phyloP scores from a whole-genome alignment of 306 rosid species.

The Alnus glutinosa region DNA sequence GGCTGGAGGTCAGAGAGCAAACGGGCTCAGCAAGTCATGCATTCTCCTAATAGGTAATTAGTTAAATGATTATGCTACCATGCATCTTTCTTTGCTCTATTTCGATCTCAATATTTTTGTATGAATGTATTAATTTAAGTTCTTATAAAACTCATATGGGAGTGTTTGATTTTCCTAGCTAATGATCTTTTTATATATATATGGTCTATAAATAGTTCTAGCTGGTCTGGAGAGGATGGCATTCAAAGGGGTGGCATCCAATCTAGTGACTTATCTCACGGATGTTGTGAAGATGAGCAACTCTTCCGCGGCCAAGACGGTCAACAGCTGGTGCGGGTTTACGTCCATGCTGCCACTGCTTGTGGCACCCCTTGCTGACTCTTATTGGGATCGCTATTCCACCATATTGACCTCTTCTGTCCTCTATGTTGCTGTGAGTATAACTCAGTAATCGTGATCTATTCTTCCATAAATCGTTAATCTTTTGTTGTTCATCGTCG shows the following conservation, averaged over 20 bases:
- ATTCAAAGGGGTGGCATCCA: conserved; percentile 88
- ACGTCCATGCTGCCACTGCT: conserved; percentile 84
- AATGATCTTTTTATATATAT: neutral
- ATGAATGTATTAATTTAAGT: neutral
- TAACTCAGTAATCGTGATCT: neutral
- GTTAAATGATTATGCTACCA: too few species aligned
- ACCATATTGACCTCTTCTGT: conserved; percentile 66
- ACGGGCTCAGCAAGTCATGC: conserved; percentile 62
- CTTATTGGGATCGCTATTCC: conserved; percentile 76
- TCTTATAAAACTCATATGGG: neutral
- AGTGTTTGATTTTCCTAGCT: neutral
- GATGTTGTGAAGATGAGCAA: conserved; percentile 81
- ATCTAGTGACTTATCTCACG: conserved; percentile 75
- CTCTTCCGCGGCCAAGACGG: conserved; percentile 90
- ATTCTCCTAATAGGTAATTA: conserved; percentile 80
- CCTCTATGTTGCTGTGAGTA: conserved; percentile 74
- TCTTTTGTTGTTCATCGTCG: neutral
- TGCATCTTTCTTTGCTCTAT: neutral
- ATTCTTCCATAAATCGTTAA: conserved; percentile 1
- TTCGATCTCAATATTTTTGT: neutral
- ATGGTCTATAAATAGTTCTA: conserved; percentile 36
- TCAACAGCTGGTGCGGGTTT: conserved; percentile 82
- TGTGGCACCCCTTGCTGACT: conserved; percentile 82
- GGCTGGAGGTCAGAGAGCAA: conserved; percentile 47
- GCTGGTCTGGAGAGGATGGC: conserved; percentile 95